Evolutionary conservation across 2,329 filamentous ascomycete genomes (phyloP).

Genomic region (Aspergillus sp.): DNA sequence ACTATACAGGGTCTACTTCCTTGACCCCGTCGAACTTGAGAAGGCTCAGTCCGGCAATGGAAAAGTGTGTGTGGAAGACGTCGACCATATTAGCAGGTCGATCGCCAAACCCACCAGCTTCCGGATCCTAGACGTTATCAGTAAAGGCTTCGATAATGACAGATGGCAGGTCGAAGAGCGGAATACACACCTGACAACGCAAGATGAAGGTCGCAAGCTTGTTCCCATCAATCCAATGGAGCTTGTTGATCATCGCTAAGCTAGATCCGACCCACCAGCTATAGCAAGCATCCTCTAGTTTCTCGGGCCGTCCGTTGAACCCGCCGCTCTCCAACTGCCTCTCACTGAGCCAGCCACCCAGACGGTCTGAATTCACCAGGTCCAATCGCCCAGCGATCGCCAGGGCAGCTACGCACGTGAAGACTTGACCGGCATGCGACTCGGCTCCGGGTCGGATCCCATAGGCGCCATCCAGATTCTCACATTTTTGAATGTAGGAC

Average conservation of each 20-base stretch:
- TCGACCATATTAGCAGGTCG: slow-evolving; percentile 92
- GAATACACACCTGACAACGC: slow-evolving; percentile 64
- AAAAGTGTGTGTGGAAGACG: slow-evolving; percentile 93
- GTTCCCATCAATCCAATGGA: slow-evolving; percentile 89
- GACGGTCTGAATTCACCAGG: slow-evolving; percentile 74
- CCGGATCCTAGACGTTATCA: slow-evolving; percentile 60
- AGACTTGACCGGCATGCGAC: slow-evolving; percentile 92
- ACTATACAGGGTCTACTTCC: slow-evolving; percentile 86
- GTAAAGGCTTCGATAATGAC: background rate
- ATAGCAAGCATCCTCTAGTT: slow-evolving; percentile 95
- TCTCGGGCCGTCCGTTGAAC: slow-evolving; percentile 91
- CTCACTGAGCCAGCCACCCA: slow-evolving; percentile 90
- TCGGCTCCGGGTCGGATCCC: slow-evolving; percentile 87
- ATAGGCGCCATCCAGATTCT: slow-evolving; percentile 93
- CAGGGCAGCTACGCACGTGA: slow-evolving; percentile 86
- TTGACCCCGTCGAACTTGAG: slow-evolving; percentile 73
- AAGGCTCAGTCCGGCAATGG: slow-evolving; percentile 81
- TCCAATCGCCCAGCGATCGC: slow-evolving; percentile 80
- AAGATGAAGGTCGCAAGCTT: slow-evolving; percentile 81
- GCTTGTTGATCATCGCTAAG: slow-evolving; percentile 79
- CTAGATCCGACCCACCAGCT: slow-evolving; percentile 98
- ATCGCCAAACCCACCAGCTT: slow-evolving; percentile 83
- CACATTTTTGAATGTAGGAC: slow-evolving; percentile 73
- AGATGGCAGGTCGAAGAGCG: background rate
- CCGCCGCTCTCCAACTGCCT: slow-evolving; percentile 84